These are phyloP conservation scores for Grosmannia serpens DNA, from an alignment of 2,329 filamentous ascomycete species.

Conservation along the genomic window DNA sequence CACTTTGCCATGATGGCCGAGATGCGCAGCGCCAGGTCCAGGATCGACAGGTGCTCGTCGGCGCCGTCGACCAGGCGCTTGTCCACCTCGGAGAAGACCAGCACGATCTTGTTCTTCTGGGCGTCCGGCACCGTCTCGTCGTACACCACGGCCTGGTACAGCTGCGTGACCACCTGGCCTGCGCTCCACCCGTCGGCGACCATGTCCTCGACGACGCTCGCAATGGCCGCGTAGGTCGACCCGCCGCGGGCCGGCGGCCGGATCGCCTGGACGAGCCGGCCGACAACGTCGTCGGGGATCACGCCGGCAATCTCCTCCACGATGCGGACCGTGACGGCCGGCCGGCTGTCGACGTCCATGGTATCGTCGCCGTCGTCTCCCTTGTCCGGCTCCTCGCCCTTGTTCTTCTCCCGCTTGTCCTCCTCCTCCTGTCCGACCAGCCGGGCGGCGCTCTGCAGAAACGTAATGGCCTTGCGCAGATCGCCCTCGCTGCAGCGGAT, in stretches of 20 bases:
- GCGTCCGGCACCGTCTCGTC: constrained; percentile 74
- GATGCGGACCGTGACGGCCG: constrained; percentile 59
- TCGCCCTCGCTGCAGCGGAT: constrained; percentile 88
- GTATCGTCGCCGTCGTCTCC: constrained; percentile 31
- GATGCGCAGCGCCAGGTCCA: constrained; percentile 76
- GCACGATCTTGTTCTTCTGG: constrained; percentile 83
- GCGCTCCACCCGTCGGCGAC: constrained; percentile 97
- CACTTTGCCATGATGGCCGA: constrained; percentile 52
- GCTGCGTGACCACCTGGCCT: constrained; percentile 65
- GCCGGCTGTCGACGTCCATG: constrained; percentile 42
- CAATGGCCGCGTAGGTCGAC: constrained; percentile 60
- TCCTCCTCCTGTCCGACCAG: constrained; percentile 50
- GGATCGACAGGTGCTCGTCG: constrained; percentile 84
- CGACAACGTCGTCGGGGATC: constrained; percentile 66
- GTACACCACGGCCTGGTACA: constrained; percentile 73
- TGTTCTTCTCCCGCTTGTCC: constrained; percentile 18
- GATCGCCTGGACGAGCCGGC: constrained; percentile 61
- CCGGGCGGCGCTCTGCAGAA: constrained; percentile 84
- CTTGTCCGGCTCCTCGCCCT: neutral
- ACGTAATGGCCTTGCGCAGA: constrained; percentile 91
- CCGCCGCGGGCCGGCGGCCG: constrained; percentile 44
- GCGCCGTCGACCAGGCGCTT: constrained; percentile 90
- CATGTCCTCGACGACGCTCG: constrained; percentile 75
- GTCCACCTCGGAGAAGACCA: constrained; percentile 86
- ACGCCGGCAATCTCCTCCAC: constrained; percentile 95